phyloP scores from a whole-genome alignment of 2,329 filamentous ascomycete genomes.

The Cordyceps javanica region DNA sequence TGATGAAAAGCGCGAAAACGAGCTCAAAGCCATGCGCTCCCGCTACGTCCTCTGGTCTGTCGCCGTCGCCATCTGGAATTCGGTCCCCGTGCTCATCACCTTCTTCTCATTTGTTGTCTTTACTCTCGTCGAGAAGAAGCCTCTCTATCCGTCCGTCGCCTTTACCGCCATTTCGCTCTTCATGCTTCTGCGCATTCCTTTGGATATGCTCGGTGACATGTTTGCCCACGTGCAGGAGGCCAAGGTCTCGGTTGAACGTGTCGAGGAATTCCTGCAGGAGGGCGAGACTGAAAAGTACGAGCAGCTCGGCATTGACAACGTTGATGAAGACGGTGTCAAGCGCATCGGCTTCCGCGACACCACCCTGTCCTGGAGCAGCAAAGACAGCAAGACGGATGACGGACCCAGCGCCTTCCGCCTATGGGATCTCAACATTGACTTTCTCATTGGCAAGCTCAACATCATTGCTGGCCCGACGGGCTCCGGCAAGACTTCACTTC shows the following conservation, averaged over 20 bases:
- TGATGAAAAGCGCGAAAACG: constrained; percentile 76
- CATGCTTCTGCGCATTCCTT: constrained; percentile 81
- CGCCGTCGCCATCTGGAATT: constrained; percentile 94
- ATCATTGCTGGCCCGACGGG: constrained; percentile 91
- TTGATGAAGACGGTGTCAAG: constrained; percentile 61
- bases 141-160: constrained; percentile 82
- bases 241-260: constrained; percentile 92
- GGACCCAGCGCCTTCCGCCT: constrained; percentile 73
- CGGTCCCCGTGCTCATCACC: constrained; percentile 88
- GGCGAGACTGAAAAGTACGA: constrained; percentile 94
- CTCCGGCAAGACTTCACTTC: constrained; percentile 87
- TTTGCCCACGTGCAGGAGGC: constrained; percentile 96
- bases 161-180: constrained; percentile 97
- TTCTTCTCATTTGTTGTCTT: constrained; percentile 95
- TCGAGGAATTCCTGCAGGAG: constrained; percentile 88
- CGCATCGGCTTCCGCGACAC: constrained; percentile 80
- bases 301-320: constrained; percentile 67
- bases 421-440: constrained; percentile 76
- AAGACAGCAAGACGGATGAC: constrained; percentile 53
- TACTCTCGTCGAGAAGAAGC: constrained; percentile 83
- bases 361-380: constrained; percentile 83
- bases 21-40: constrained; percentile 71
- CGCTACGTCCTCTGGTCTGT: constrained; percentile 88
- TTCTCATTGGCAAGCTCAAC: constrained; percentile 80
- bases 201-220: constrained; percentile 98